phyloP scores from a whole-genome alignment of 164 flowering plant genomes.

The Houttuynia cordata region DNA sequence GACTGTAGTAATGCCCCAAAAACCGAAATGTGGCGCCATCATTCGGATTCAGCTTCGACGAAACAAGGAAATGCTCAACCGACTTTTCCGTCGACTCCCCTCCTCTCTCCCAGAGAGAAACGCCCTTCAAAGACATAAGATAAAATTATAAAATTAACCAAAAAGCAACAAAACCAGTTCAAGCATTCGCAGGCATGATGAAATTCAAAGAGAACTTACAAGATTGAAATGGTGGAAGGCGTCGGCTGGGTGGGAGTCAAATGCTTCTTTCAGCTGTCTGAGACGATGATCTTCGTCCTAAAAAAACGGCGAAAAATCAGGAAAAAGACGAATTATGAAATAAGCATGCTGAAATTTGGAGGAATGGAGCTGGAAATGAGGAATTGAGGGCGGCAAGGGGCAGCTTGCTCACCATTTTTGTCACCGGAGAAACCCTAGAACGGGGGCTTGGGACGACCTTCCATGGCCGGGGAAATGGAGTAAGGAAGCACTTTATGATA shows the following conservation, averaged over 20 bases:
- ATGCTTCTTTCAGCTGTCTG: constrained; percentile 22
- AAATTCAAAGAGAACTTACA: constrained; percentile 16
- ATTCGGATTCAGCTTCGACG: constrained; percentile 66
- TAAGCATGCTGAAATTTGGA: not conserved
- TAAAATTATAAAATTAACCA: not conserved
- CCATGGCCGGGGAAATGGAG: no score
- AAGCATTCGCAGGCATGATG: not conserved
- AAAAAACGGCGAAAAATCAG: not conserved
- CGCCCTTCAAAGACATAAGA: constrained; percentile 27
- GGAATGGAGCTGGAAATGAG: no score
- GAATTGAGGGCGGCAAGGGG: no score
- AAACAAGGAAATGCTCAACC: constrained; percentile 59
- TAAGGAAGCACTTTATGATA: no score
- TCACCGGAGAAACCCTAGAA: no score
- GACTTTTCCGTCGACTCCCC: constrained; percentile 40
- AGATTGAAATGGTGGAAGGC: constrained; percentile 44
- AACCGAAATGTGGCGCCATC: constrained; percentile 59
- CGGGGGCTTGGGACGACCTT: no score
- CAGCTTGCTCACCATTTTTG: no score
- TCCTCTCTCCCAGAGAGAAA: constrained; percentile 51
- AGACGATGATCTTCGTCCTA: constrained; percentile 11
- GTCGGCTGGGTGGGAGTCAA: constrained; percentile 40
- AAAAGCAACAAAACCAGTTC: not conserved
- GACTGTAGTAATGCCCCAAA: constrained; percentile 64
- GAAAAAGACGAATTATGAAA: not conserved